These are phyloP conservation scores for Gossypium anomalum DNA, from an alignment of 345 rosid genomes.

Conservation along the genomic window DNA sequence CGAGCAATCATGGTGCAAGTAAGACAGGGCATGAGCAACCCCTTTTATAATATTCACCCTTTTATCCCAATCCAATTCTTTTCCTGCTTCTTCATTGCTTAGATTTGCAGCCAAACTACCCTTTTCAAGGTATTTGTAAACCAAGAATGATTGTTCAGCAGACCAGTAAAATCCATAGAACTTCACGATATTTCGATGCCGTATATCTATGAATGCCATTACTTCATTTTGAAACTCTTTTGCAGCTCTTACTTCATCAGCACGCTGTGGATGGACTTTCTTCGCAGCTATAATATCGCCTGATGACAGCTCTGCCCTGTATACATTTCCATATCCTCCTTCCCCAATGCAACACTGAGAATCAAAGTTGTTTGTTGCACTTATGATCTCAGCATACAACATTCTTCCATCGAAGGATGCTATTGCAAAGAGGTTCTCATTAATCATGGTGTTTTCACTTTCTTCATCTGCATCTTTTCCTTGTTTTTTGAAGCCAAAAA, in stretches of 20 bases:
- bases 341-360: neutral
- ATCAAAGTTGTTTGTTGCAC: neutral
- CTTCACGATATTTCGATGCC: conserved; percentile 27
- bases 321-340: neutral
- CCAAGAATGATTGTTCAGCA: conserved; percentile 17
- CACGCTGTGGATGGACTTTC: neutral
- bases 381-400: neutral
- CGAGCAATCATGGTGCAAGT: conserved; percentile 12
- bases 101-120: conserved; percentile 30
- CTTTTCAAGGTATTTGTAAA: conserved; percentile 24
- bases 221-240: conserved; percentile 24
- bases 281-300: conserved; percentile 2
- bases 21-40: conserved; percentile 5
- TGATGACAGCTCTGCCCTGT: neutral
- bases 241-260: neutral
- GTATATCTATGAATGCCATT: conserved; percentile 20
- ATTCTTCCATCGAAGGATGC: neutral
- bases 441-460: neutral
- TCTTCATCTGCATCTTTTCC: neutral
- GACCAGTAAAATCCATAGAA: conserved; percentile 24
- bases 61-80: conserved; percentile 1
- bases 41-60: neutral
- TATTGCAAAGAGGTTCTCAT: neutral
- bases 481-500: neutral
- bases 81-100: conserved; percentile 7